phyloP scores from a whole-genome alignment of 495 filamentous ascomycete species.

The Neurospora hispaniola region DNA sequence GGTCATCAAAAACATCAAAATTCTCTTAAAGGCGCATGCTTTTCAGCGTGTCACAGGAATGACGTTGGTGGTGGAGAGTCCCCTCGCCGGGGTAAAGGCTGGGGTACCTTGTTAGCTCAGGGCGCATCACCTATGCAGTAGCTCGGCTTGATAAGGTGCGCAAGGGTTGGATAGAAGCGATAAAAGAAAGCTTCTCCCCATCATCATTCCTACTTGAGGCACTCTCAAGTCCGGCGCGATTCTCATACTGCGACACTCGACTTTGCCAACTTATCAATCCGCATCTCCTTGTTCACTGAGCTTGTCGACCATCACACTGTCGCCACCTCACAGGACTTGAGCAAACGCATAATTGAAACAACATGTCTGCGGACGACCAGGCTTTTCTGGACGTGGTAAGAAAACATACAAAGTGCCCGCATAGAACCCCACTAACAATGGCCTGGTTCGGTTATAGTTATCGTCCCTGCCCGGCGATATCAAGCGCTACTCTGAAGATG shows the following conservation, averaged over 20 bases:
- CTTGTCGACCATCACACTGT: background rate
- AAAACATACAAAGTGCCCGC: background rate
- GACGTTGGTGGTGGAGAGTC: background rate
- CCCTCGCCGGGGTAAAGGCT: background rate
- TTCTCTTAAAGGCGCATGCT: background rate
- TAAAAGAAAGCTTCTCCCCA: background rate
- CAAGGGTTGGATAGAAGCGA: background rate
- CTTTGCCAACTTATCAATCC: background rate
- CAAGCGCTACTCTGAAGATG: slow-evolving; percentile 48
- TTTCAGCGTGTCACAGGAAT: background rate
- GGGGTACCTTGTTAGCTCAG: background rate
- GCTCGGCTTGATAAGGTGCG: background rate
- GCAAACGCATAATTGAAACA: background rate
- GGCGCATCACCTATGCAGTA: background rate
- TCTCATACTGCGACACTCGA: background rate
- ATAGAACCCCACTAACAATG: background rate
- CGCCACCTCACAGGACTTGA: background rate
- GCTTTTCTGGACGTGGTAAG: slow-evolving; percentile 52
- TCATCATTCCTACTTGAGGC: background rate
- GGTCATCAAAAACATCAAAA: background rate
- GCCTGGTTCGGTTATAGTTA: slow-evolving; percentile 37
- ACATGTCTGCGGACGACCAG: slow-evolving; percentile 54
- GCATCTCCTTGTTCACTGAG: background rate
- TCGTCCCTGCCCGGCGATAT: slow-evolving; percentile 63
- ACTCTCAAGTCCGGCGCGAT: background rate